Percentiles rank a stretch among this genome's conserved stretches.
Conservation (phyloP, 345 rosid genomes). For the Lagerstroemia speciosa region DNA sequence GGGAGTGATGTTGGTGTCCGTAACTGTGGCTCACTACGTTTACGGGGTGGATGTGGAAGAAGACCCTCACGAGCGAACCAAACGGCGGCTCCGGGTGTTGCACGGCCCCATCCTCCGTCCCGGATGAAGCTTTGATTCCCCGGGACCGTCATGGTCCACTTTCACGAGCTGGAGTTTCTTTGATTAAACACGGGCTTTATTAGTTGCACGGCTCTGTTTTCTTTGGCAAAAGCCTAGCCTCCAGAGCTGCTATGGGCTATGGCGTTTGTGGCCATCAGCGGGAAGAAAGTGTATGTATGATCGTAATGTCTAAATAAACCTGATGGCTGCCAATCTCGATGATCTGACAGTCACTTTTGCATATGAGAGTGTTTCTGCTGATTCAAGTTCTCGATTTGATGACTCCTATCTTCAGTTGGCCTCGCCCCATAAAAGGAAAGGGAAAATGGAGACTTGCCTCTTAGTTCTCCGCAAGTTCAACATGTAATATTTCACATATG, state of each 20-base stretch:
- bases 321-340: neutral
- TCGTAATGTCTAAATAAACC: neutral
- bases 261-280: no score
- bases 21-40: constrained; percentile 16
- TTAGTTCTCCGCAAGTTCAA: no score
- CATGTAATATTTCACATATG: no score
- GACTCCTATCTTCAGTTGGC: no score
- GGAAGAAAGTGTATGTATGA: neutral
- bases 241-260: no score
- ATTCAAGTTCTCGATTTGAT: no score
- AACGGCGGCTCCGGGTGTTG: constrained; percentile 23
- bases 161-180: neutral
- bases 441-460: no score
- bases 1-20: constrained; percentile 19
- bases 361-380: no score
- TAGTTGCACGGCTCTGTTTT: neutral
- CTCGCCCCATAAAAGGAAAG: no score
- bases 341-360: neutral
- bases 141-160: no score
- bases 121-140: neutral
- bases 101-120: constrained; percentile 13
- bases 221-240: neutral
- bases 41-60: neutral
- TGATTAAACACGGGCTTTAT: neutral
- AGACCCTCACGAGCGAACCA: constrained; percentile 8